phyloP scores from a whole-genome alignment of 2,329 filamentous ascomycete species.

The Sporothrix schenckii region DNA sequence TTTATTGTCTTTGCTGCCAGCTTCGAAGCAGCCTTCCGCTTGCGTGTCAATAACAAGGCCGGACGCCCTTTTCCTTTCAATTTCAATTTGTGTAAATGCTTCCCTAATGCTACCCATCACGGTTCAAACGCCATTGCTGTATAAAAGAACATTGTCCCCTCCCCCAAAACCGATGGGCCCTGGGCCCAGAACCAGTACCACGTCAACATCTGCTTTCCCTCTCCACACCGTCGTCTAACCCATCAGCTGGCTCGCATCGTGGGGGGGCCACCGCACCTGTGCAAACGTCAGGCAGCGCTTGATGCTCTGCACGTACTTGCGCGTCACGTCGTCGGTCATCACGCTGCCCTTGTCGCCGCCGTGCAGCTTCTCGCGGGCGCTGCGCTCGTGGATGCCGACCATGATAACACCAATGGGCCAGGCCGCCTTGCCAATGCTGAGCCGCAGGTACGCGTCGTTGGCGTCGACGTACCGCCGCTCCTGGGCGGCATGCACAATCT shows the following conservation, averaged over 20 bases:
- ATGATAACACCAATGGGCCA: slow-evolving; percentile 99
- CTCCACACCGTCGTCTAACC: slow-evolving; percentile 54
- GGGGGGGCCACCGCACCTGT: slow-evolving; percentile 93
- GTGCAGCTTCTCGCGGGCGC: slow-evolving; percentile 91
- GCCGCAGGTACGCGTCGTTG: slow-evolving; percentile 88
- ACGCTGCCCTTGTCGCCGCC: slow-evolving; percentile 88
- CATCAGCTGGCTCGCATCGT: slow-evolving; percentile 93
- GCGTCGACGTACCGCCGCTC: slow-evolving; percentile 91
- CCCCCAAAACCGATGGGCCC: no score
- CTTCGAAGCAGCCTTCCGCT: not conserved
- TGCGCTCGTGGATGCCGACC: slow-evolving; percentile 98
- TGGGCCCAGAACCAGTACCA: no score
- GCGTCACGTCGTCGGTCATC: slow-evolving; percentile 92
- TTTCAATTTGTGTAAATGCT: not conserved
- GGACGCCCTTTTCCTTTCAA: not conserved
- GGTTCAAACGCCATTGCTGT: slow-evolving; percentile 9
- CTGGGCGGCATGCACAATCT: slow-evolving; percentile 90
- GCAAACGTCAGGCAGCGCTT: slow-evolving; percentile 96
- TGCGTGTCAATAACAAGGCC: not conserved
- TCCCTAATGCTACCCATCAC: slow-evolving; percentile 2
- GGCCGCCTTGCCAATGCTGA: slow-evolving; percentile 94
- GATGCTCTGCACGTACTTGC: slow-evolving; percentile 96
- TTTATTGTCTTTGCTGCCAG: no score
- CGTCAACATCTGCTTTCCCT: not conserved
- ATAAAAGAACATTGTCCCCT: not conserved